Percentiles rank a stretch among this genome's conserved stretches.
These are phyloP conservation scores for Coix lacrymajobi DNA, from an alignment of 176 grass and related monocot species.

Conservation along the genomic window DNA sequence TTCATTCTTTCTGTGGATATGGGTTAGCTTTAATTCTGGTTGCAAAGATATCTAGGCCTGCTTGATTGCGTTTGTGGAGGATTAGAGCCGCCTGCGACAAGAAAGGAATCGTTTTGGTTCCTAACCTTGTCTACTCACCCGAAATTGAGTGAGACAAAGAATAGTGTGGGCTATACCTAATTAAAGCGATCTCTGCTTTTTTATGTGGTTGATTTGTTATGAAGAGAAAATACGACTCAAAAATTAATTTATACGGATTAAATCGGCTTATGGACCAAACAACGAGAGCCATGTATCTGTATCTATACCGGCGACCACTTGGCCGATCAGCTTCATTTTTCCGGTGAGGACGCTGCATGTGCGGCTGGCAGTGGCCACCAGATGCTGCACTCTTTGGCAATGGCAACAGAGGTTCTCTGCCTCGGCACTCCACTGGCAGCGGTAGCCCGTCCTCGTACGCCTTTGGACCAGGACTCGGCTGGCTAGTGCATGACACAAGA, in stretches of 20 bases:
- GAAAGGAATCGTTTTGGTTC: not conserved
- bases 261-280: too few species aligned
- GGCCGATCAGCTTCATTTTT: not conserved
- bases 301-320: too few species aligned
- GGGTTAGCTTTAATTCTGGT: not conserved
- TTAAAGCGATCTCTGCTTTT: too few species aligned
- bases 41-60: not conserved
- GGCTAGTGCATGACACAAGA: not conserved
- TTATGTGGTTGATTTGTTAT: too few species aligned
- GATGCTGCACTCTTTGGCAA: slow-evolving; percentile 12
- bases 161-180: not conserved
- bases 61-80: not conserved
- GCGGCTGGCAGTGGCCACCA: slow-evolving; percentile 9
- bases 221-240: too few species aligned
- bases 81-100: not conserved
- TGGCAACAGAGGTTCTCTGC: slow-evolving; percentile 26
- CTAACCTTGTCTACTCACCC: not conserved
- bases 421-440: not conserved
- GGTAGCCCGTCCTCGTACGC: not conserved
- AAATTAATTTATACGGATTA: too few species aligned
- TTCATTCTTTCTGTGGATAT: not conserved
- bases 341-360: not conserved
- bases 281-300: too few species aligned
- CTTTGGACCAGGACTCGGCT: not conserved
- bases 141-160: not conserved